A percentile compares a stretch with the other conserved stretches of the same genome.
These are phyloP conservation scores for Komagataea norvegica DNA, from an alignment of 1,139 yeast genomes.

Conservation along the genomic window DNA sequence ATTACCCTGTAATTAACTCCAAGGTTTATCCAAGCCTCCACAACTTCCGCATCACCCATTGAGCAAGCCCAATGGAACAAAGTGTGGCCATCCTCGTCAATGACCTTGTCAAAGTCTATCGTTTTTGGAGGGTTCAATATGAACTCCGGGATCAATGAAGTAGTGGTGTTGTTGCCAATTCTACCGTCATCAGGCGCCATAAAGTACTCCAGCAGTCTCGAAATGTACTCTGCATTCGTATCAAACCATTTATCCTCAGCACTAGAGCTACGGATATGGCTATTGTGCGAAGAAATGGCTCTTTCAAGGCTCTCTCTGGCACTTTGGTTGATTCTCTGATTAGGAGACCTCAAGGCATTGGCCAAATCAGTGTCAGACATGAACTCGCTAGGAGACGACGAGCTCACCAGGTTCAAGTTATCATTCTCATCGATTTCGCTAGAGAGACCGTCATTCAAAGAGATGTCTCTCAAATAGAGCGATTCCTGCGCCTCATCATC, in stretches of 20 bases:
- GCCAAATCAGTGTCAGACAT: conserved; percentile 40
- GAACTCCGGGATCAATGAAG: conserved; percentile 56
- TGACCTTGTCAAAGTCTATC: conserved; percentile 70
- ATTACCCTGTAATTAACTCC: conserved; percentile 77
- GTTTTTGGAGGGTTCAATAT: conserved; percentile 66
- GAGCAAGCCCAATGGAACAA: conserved; percentile 98
- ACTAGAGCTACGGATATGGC: conserved; percentile 8
- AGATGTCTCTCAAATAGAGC: conserved; percentile 14
- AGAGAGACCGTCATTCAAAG: conserved; percentile 37
- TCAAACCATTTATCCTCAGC: conserved; percentile 25
- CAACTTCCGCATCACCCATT: conserved; percentile 73
- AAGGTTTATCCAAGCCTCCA: conserved; percentile 61
- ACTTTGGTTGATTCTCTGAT: conserved; percentile 15
- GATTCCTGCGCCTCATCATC: conserved; percentile 17
- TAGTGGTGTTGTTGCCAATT: conserved; percentile 19
- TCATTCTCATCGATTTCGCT: conserved; percentile 32
- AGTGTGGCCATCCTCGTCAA: conserved; percentile 93
- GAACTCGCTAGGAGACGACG: conserved; percentile 36
- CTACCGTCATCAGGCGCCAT: conserved; percentile 61
- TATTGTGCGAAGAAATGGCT: conserved; percentile 19
- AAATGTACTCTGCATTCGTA: conserved; percentile 36
- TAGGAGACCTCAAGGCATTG: conserved; percentile 32
- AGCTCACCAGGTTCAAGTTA: conserved; percentile 10
- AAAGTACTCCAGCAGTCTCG: conserved; percentile 45
- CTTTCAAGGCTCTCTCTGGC: conserved; percentile 24